Evolutionary conservation across 148 eudicot genomes (phyloP), one percentile per base, ranked within the genome.

Genomic region (Rhododendron henanense): DNA sequence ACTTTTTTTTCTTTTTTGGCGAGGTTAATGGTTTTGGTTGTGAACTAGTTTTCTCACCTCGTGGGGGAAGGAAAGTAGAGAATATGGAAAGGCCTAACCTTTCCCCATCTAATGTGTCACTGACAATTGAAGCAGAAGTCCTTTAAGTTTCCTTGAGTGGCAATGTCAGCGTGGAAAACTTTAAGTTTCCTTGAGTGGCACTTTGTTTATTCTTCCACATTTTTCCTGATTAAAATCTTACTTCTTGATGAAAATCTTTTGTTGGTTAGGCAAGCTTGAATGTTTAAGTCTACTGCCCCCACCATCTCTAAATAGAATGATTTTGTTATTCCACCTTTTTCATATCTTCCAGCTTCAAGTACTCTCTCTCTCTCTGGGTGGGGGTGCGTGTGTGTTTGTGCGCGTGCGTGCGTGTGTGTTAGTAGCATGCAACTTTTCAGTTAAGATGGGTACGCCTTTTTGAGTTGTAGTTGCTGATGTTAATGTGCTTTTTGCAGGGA

Each of bases 401-500:
- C 10, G 19, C 16, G 19, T 15, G n/a, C 14, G 57, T 53, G 5
- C 10, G 19, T 3, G 19, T 15, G n/a, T 19, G 67, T 61, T 61
- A 21, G 10, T 19, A 35, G 15, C 84, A 35, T 82, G 73, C 77
- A 13, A 59, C 11, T 25, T n/a, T 63, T 25, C 37, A 4, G 10
- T 18, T 48, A 4, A 19, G 55, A 83, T 4, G 1, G 18, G 18
- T 7, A 25, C 19, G 3, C 23, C 11, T 10, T 45, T 28, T n/a
- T 83, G 31, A 67, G 10, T 47, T 33, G 10, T 45, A 28, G 81
- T 28, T 83, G 74, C 48, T 71, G 23, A 71, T 44, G 3, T 84
- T 35, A 16, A 35, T 75, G 50, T 35, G 89, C 74, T 33, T 85
- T 87, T 83, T 93, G 89, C 94, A 96, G 99, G 96, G 98, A 82